Conservation (phyloP, 1,284 basidiomycete genomes). For the Afroboletus lepidellus region DNA sequence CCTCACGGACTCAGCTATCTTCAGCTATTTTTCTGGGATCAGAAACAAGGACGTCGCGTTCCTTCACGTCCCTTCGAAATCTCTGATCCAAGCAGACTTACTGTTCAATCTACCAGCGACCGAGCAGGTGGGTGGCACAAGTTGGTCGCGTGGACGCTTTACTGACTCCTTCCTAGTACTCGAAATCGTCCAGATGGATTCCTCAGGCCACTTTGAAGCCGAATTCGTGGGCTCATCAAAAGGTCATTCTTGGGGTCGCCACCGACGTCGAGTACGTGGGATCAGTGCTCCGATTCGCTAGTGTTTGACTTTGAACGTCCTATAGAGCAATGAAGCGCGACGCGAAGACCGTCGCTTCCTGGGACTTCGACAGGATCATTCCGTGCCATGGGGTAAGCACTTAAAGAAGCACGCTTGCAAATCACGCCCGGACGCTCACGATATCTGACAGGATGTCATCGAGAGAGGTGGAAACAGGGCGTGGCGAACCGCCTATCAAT, state of each 20-base stretch:
- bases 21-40: constrained; percentile 79
- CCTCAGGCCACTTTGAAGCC: constrained; percentile 57
- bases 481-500: constrained; percentile 53
- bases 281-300: background rate
- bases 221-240: constrained; percentile 57
- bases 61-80: constrained; percentile 75
- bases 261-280: constrained; percentile 28
- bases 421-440: constrained; percentile 5
- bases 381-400: constrained; percentile 85
- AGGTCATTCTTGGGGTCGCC: constrained; percentile 40
- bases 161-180: constrained; percentile 41
- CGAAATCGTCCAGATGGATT: constrained; percentile 46
- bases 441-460: constrained; percentile 65
- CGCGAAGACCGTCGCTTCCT: constrained; percentile 67
- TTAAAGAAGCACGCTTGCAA: background rate
- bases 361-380: constrained; percentile 90
- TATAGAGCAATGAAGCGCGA: constrained; percentile 72
- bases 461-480: constrained; percentile 70
- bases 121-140: constrained; percentile 66
- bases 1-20: constrained; percentile 2
- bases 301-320: background rate
- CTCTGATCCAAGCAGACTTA: constrained; percentile 85
- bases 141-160: background rate
- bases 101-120: constrained; percentile 85
- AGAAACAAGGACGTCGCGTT: constrained; percentile 89